phyloP scores from a whole-genome alignment of 2,329 filamentous ascomycete species.

The Teratosphaeria epicoccoides region DNA sequence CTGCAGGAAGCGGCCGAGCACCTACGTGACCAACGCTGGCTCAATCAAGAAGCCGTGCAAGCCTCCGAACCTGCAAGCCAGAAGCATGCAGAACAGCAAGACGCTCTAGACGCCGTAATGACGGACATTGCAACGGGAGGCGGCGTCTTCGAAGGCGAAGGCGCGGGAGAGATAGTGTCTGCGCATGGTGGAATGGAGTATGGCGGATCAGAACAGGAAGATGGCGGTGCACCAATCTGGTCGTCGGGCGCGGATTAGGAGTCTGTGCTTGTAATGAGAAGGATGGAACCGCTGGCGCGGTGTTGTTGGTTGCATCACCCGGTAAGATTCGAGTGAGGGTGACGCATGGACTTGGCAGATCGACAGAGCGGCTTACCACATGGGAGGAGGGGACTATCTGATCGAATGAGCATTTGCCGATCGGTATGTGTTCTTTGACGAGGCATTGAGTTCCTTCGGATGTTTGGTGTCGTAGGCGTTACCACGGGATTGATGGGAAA shows the following conservation, averaged over 20 bases:
- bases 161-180: background rate
- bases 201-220: background rate
- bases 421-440: too few species aligned
- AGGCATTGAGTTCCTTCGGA: too few species aligned
- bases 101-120: conserved; percentile 15
- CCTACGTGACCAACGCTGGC: background rate
- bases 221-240: background rate
- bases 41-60: background rate
- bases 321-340: background rate
- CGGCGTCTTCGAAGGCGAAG: background rate
- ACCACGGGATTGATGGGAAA: too few species aligned
- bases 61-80: background rate
- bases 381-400: too few species aligned
- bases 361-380: background rate
- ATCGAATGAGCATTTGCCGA: background rate
- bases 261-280: background rate
- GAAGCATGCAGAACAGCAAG: conserved; percentile 7
- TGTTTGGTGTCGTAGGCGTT: too few species aligned
- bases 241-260: background rate
- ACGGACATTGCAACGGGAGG: conserved; percentile 7
- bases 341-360: background rate
- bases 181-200: background rate
- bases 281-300: background rate
- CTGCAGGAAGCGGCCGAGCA: background rate
- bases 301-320: background rate